Percentiles rank a stretch among this genome's conserved stretches.
Conservation (phyloP, 345 rosid genomes). For the Salix viminalis region DNA sequence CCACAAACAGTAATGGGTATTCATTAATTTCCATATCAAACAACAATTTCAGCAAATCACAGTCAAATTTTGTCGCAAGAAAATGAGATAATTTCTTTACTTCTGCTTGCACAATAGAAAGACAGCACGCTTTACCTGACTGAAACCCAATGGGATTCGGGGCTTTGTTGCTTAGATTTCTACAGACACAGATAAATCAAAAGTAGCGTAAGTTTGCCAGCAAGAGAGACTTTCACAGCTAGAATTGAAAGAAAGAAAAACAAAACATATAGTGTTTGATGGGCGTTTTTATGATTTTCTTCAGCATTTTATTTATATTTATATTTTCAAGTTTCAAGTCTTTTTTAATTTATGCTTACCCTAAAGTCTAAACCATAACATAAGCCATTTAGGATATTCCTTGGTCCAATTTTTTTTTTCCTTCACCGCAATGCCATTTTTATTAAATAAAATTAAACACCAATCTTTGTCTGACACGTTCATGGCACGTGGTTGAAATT, state of each 20-base stretch:
- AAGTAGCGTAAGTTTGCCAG: conserved; percentile 15
- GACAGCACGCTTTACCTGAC: conserved; percentile 30
- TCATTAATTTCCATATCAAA: not conserved
- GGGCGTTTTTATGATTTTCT: not conserved
- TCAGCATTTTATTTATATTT: not conserved
- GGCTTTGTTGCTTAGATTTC: conserved; percentile 14
- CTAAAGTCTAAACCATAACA: conserved; percentile 1
- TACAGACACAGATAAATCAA: not conserved
- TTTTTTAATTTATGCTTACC: not conserved
- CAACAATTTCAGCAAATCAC: conserved; percentile 9
- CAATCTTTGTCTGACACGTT: conserved; percentile 9
- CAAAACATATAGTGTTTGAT: not conserved
- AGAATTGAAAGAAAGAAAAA: not conserved
- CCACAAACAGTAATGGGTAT: conserved; percentile 10
- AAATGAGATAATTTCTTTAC: not conserved
- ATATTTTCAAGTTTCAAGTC: not conserved
- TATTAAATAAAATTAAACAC: not conserved
- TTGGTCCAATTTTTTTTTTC: not conserved
- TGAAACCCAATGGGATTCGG: conserved; percentile 22
- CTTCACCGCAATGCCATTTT: conserved; percentile 9
- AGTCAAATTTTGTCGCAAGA: not conserved
- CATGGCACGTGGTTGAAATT: conserved; percentile 22
- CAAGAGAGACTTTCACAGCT: conserved; percentile 10
- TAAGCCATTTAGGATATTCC: not conserved
- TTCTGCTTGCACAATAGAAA: not conserved